Base-by-base conservation (phyloP, 148 eudicot species). In the Rhododendron griersonianum region DNA sequence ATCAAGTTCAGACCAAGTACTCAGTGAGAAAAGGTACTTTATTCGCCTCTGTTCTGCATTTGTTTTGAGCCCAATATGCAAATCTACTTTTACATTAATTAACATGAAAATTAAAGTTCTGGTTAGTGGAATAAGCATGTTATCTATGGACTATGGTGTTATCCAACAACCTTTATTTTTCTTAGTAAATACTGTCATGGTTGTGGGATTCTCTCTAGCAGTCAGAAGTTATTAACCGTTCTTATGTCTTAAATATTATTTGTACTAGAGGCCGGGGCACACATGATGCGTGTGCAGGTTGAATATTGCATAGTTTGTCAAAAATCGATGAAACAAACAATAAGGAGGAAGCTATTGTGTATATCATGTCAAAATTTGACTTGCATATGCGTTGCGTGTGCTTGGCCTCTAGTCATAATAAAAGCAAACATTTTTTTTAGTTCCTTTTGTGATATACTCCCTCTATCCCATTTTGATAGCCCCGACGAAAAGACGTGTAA, bases 11-110 rank as follows among this genome's bases (percentile, higher is more conserved):
- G 84, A 91, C 73, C 86, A 95, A 95, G 90, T 94, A 86, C 88
- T 89, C 98, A 3, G 87, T 95, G 84, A 92, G 93, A 87, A 95
- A 96, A 94, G 98, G 99, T 96, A 94, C 13, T 7, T 25, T 67
- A 35, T 44, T 25, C 1, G 21, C 39, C 16, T 35, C n/a, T 57
- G 65, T 75, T 74, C 15, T 47, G 50, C 44, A 28, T 28, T 84
- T 81, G 30, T 81, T 59, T 65, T 39, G 55, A 44, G 50, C 51
- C 37, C 37, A 57, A 61, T 63, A 39, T 35, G 84, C 33, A 5
- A n/a, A 39, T 57, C 71, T 67, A 83, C 39, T 16, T 69, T 1
- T 7, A 33, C 39, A 71, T 67, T 16, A 14, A 45, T 44, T 45
- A n/a, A 23, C 28, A 16, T 57, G 13, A 37, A 25, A 57, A 37